These are phyloP conservation scores for Bolboschoenus planiculmis DNA, from an alignment of 176 grass and related monocot genomes.

Conservation along the genomic window DNA sequence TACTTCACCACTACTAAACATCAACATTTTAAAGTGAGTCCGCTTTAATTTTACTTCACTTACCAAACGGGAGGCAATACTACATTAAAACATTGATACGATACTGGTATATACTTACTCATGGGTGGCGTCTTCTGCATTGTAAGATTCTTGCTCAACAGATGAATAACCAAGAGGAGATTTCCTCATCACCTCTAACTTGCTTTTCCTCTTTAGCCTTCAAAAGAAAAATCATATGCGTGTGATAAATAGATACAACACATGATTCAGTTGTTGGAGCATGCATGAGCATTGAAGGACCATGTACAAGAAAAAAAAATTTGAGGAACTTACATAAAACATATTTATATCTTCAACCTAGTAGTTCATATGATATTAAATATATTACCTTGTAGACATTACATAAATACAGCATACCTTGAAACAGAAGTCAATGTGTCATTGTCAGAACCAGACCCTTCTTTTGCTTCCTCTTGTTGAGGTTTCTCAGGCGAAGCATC, in stretches of 20 bases:
- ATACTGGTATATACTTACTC: constrained; percentile 15
- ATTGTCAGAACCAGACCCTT: constrained; percentile 39
- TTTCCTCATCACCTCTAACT: not conserved
- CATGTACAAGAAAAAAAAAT: not conserved
- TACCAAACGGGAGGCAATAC: no score
- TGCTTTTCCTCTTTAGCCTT: constrained; percentile 13
- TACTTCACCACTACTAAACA: no score
- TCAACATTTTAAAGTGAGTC: no score
- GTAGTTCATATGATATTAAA: constrained; percentile 9
- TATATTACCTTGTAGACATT: not conserved
- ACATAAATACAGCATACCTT: constrained; percentile 47
- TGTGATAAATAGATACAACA: not conserved
- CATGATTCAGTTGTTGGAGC: not conserved
- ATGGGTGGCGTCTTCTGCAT: not conserved
- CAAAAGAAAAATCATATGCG: not conserved
- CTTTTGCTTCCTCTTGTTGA: constrained; percentile 34
- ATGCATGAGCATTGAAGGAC: not conserved
- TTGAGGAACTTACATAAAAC: not conserved
- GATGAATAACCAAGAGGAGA: constrained; percentile 6
- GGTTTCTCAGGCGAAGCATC: constrained; percentile 14
- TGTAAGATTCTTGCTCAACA: not conserved
- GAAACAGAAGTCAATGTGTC: constrained; percentile 48
- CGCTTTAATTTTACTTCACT: no score
- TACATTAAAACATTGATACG: not conserved
- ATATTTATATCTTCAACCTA: not conserved